Base-by-base conservation (phyloP, 1,284 basidiomycete species). In the Microbotryum lychnidis-dioicae region DNA sequence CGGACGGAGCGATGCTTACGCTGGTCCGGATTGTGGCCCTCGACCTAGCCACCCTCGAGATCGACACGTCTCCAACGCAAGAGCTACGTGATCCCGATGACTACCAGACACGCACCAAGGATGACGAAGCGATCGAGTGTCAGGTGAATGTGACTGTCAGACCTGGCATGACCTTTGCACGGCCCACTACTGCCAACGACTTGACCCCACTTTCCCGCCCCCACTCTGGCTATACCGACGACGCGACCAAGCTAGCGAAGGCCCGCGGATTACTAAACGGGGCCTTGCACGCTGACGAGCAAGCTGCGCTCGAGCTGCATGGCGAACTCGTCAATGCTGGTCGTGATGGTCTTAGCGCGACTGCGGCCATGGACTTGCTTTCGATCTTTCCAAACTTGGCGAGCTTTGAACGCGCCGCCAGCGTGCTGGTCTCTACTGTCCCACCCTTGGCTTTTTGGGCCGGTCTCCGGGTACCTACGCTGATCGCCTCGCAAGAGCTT, bases 1-100 rank as follows among this genome's bases (percentile, higher is more conserved):
- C 81, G 3, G 86, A 89, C 66, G 89, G 89, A 4, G 86, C 88
- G 68, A 78, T 81, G 54, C 84, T 83, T n/a, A 81, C 83, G 6
- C 75, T 90, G 55, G 75, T 87, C 29, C 82, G 87, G 68, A 77
- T 87, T 6, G 80, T 84, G 25, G 88, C 87, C 0, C 78, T 87
- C 31, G 81, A 84, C 54, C 83, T 89, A 66, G 77, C 77, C 37
- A 18, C 37, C 37, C 37, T 42, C 37, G 37, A 42, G 50, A 74
- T 89, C 29, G 86, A 90, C 67, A 82, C 82, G 2, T 74, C 76
- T 21, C 80, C 80, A 27, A 80, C 85, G 10, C 69, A 76, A 16
- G 75, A 73, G 16, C 76, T 89, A 33, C 55, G 55, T 16, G 47
- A 56, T 27, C 29, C 55, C n/a, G 56, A 47, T 18, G 52, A 62